Evolutionary conservation across 2,329 filamentous ascomycete species (phyloP).

Genomic region (Fusarium camptoceras): DNA sequence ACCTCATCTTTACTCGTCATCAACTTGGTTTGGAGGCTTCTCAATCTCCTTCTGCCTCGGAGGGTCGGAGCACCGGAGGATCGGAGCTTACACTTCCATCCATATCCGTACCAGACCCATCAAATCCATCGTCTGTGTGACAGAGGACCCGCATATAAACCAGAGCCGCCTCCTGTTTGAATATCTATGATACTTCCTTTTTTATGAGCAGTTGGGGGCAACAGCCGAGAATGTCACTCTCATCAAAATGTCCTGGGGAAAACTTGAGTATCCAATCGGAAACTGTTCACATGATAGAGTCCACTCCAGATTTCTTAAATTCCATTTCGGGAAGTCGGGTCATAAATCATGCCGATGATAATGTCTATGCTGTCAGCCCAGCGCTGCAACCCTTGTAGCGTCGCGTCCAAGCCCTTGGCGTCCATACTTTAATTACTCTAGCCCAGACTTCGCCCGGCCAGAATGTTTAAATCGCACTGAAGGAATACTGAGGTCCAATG

Average conservation of each 20-base stretch:
- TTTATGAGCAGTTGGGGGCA: background rate
- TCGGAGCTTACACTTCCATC: background rate
- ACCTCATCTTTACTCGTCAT: background rate
- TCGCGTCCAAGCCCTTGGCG: constrained; percentile 17
- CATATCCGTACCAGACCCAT: background rate
- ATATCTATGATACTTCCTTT: constrained; percentile 31
- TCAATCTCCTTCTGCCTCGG: background rate
- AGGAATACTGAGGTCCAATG: background rate
- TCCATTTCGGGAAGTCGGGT: constrained; percentile 14
- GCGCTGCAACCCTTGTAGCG: constrained; percentile 7
- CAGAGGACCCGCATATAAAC: constrained; percentile 1
- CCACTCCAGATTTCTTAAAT: background rate
- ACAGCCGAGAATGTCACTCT: background rate
- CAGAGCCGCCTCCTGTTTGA: background rate
- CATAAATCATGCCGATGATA: constrained; percentile 28
- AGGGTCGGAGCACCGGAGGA: background rate
- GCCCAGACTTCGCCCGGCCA: background rate
- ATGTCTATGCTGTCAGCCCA: constrained; percentile 16
- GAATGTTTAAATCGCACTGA: background rate
- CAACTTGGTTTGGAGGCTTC: background rate
- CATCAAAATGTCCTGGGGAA: background rate
- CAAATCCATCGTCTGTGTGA: background rate
- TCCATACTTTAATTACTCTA: background rate
- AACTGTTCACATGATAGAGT: background rate
- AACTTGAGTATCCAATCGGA: background rate